These are phyloP conservation scores for Curvularia eragrostidis DNA, from an alignment of 2,329 filamentous ascomycete species.

Conservation along the genomic window DNA sequence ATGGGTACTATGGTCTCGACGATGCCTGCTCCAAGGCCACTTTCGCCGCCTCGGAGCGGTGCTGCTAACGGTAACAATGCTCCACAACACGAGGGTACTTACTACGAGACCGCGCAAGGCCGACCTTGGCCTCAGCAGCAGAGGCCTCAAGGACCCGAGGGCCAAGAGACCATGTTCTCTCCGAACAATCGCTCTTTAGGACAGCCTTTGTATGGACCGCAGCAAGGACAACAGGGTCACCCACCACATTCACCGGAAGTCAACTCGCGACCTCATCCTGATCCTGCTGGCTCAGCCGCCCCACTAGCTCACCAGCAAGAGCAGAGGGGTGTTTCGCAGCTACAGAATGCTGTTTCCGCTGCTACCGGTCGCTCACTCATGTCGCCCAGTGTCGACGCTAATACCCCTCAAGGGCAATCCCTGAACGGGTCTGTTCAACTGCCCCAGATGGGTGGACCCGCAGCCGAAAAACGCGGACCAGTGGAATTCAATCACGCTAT, in stretches of 20 bases:
- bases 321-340: conserved; percentile 69
- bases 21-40: conserved; percentile 66
- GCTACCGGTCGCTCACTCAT: conserved; percentile 62
- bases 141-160: conserved; percentile 39
- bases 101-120: conserved; percentile 45
- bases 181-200: conserved; percentile 54
- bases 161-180: conserved; percentile 51
- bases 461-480: conserved; percentile 80
- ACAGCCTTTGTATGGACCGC: conserved; percentile 47
- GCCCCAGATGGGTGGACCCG: conserved; percentile 62
- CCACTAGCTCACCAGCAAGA: conserved; percentile 66
- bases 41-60: conserved; percentile 56
- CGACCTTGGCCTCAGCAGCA: conserved; percentile 51
- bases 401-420: conserved; percentile 61
- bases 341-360: conserved; percentile 69
- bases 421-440: conserved; percentile 67
- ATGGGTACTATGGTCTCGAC: conserved; percentile 96
- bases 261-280: conserved; percentile 46
- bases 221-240: conserved; percentile 44
- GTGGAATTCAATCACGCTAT: conserved; percentile 99
- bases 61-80: conserved; percentile 62
- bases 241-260: conserved; percentile 49
- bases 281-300: conserved; percentile 51
- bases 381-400: conserved; percentile 56
- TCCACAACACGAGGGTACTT: conserved; percentile 51